A percentile compares a stretch with the other conserved stretches of the same genome.
These are phyloP conservation scores for Thermoascus crustaceus DNA, from an alignment of 2,329 filamentous ascomycete species.

Conservation along the genomic window DNA sequence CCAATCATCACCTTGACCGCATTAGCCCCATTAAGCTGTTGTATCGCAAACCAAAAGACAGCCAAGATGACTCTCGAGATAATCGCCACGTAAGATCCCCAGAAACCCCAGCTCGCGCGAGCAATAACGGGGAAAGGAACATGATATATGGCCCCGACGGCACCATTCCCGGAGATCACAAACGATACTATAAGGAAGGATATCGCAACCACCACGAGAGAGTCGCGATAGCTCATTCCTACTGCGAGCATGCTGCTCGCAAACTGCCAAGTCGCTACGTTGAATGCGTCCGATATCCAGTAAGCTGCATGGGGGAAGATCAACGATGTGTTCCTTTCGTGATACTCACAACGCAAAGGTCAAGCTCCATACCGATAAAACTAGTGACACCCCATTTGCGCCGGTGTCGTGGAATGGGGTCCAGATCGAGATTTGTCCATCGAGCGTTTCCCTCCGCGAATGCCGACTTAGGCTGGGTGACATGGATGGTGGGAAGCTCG, in stretches of 20 bases:
- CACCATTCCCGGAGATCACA: constrained; percentile 55
- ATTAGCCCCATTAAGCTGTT: constrained; percentile 56
- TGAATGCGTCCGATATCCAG: constrained; percentile 47
- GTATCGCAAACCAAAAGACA: constrained; percentile 58
- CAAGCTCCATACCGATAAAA: constrained; percentile 29
- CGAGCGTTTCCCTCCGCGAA: constrained; percentile 39
- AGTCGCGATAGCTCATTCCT: constrained; percentile 48
- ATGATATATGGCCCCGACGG: constrained; percentile 45
- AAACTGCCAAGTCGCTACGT: constrained; percentile 48
- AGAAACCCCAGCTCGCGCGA: constrained; percentile 50
- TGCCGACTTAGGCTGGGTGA: constrained; percentile 38
- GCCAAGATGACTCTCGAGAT: constrained; percentile 47
- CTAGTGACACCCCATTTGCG: constrained; percentile 41
- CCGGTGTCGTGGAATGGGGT: constrained; percentile 37
- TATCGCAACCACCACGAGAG: constrained; percentile 41
- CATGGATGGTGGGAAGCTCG: constrained; percentile 33
- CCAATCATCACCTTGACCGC: constrained; percentile 44
- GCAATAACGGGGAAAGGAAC: constrained; percentile 50
- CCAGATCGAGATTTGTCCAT: constrained; percentile 44
- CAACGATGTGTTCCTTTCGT: neutral
- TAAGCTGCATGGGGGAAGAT: constrained; percentile 29
- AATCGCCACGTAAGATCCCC: constrained; percentile 48
- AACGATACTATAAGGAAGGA: constrained; percentile 47
- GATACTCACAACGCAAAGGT: neutral
- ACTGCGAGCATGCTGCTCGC: constrained; percentile 42